A percentile compares a stretch with the other conserved stretches of the same genome.
phyloP scores from a whole-genome alignment of 1,284 basidiomycete species.

The Apiotrichum mycotoxinovorans region DNA sequence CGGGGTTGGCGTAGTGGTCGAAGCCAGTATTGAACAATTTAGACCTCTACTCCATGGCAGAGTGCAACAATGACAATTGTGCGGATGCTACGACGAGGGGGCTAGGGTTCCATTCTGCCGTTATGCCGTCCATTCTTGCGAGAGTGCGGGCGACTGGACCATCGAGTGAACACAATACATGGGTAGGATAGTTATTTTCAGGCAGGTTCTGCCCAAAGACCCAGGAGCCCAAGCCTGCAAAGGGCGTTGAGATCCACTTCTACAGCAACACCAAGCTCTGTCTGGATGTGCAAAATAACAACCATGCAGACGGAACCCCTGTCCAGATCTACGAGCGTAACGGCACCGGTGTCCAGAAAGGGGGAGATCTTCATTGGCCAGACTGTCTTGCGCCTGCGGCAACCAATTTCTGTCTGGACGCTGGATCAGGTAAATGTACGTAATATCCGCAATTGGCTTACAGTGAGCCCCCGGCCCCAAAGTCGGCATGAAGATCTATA shows the following conservation, averaged over 20 bases:
- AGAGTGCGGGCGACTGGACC: neutral
- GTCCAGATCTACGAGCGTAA: constrained; percentile 13
- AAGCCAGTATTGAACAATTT: too few relatives aligned
- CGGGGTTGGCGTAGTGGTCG: too few relatives aligned
- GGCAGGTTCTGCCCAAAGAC: neutral
- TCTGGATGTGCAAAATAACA: constrained; percentile 9
- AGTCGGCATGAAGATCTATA: constrained; percentile 17
- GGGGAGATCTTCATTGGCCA: constrained; percentile 1
- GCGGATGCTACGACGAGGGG: neutral
- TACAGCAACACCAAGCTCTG: constrained; percentile 12
- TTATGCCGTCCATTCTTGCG: neutral
- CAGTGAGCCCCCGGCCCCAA: constrained; percentile 10
- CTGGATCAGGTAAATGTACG: constrained; percentile 6
- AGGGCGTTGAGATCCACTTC: constrained; percentile 3
- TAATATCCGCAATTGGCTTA: neutral
- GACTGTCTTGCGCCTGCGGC: constrained; percentile 17
- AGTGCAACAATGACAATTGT: neutral
- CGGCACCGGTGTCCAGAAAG: neutral
- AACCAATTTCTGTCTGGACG: constrained; percentile 26
- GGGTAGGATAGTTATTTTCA: too few relatives aligned
- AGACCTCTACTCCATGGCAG: neutral
- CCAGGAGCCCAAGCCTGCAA: neutral
- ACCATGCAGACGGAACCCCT: constrained; percentile 11
- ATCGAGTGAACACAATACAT: neutral
- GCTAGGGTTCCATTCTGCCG: neutral